Base-by-base conservation (phyloP, 2,329 filamentous ascomycete species). In the Dothideomycetes sp. region DNA sequence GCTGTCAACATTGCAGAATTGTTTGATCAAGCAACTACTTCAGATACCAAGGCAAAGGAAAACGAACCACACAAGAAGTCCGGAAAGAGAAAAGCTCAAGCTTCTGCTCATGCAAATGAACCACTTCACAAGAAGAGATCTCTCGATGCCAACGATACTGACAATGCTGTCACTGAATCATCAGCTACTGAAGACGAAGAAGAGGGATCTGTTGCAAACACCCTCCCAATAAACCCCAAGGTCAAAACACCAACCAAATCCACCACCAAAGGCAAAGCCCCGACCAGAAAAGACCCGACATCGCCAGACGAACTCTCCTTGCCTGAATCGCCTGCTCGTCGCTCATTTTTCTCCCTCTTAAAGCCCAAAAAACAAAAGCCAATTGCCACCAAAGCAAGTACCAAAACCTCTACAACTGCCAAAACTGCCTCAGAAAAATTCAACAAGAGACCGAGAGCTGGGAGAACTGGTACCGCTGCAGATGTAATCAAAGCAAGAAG, bases 221-320 rank as follows among this genome's bases (percentile, higher is more conserved):
- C 12, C 12, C 7, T 11, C 7, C 7, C 13, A 39, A 11, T n/a
- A 13, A 20, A 32, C 16, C 12, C 4, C 28, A 40, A 15, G 9
- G 12, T 3, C 16, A 40, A 31, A 5, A 12, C 20, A 13, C n/a
- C 7, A 1, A 11, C 36, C 9, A 30, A 9, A 31, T 13, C 27
- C 22, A 24, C 7, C 7, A 24, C 7, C 22, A 24, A 24, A 11
- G 22, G 12, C 22, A 24, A 24, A 24, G 22, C 22, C 22, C 7
- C 12, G 22, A 11, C 22, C 22, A 24, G 7, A 24, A 11, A 24
- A 23, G 30, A 11, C 3, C 22, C 22, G 7, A 24, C 22, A 7
- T 33, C 23, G 23, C 22, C 37, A 7, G 37, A 33, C 11, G 30
- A 41, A n/a, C 37, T 33, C 10, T 29, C 22, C 9, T 17, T n/a